A percentile compares a stretch with the other conserved stretches of the same genome.
Evolutionary conservation across 179 eudicot genomes (phyloP).

Genomic region (Spergularia azorica): DNA sequence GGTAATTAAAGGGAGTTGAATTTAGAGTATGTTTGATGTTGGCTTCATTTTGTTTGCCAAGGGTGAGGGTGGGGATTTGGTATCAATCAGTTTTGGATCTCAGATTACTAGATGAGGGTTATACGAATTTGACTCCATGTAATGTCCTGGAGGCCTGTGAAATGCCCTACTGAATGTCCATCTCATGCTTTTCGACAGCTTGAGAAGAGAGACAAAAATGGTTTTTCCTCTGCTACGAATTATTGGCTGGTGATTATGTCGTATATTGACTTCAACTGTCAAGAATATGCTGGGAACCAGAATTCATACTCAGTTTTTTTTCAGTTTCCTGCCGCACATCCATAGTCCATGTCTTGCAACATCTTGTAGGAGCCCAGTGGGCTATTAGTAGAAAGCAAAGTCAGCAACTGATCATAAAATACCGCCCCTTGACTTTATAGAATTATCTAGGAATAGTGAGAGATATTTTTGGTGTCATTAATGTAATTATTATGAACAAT

Average conservation of each 20-base stretch:
- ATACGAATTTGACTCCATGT: neutral
- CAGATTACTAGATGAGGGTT: neutral
- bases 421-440: neutral
- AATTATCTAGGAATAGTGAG: neutral
- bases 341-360: neutral
- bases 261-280: neutral
- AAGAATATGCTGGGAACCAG: neutral
- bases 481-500: neutral
- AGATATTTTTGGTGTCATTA: neutral
- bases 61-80: too few relatives aligned
- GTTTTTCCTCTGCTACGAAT: neutral
- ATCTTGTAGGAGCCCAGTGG: neutral
- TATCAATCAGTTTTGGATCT: neutral
- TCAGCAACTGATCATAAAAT: neutral
- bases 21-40: neutral
- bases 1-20: slow-evolving; percentile 37
- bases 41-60: neutral
- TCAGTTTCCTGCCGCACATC: neutral
- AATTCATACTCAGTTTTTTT: too few relatives aligned
- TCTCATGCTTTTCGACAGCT: neutral
- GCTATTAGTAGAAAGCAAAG: neutral
- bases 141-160: neutral
- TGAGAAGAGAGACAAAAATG: neutral
- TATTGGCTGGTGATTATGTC: neutral
- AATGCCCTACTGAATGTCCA: neutral